These are phyloP conservation scores for Tricholoma furcatifolium DNA, from an alignment of 768 basidiomycete species.

Conservation along the genomic window DNA sequence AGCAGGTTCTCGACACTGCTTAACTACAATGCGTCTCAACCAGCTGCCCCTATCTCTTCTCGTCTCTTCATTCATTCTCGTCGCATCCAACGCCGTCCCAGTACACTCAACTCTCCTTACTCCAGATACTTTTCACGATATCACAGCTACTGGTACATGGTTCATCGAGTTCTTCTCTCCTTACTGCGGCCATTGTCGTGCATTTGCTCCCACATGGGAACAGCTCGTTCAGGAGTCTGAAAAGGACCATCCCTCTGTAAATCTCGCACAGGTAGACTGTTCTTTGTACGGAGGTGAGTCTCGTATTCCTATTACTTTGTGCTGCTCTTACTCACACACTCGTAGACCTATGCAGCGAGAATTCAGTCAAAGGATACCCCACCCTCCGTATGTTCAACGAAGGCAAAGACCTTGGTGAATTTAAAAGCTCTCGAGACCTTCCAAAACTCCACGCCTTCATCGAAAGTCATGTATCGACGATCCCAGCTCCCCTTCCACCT, in stretches of 20 bases:
- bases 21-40: slow-evolving; percentile 17
- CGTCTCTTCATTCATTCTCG: slow-evolving; percentile 26
- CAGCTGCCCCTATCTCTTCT: slow-evolving; percentile 28
- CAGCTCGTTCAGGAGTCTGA: slow-evolving; percentile 55
- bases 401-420: slow-evolving; percentile 60
- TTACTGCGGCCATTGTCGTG: slow-evolving; percentile 75
- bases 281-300: slow-evolving; percentile 70
- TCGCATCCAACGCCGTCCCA: slow-evolving; percentile 32
- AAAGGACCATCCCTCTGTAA: slow-evolving; percentile 49
- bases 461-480: slow-evolving; percentile 32
- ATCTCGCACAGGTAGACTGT: slow-evolving; percentile 83
- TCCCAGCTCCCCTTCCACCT: slow-evolving; percentile 1
- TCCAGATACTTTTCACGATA: slow-evolving; percentile 55
- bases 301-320: not conserved
- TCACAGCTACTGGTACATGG: slow-evolving; percentile 62
- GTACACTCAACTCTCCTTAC: slow-evolving; percentile 43
- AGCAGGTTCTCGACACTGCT: slow-evolving; percentile 14
- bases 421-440: slow-evolving; percentile 50
- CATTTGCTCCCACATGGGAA: slow-evolving; percentile 83
- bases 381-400: slow-evolving; percentile 71
- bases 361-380: slow-evolving; percentile 72
- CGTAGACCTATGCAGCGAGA: slow-evolving; percentile 76
- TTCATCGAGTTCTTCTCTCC: slow-evolving; percentile 90
- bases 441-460: slow-evolving; percentile 59
- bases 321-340: not conserved